Evolutionary conservation across 177 flowering plant species (phyloP), one percentile per base, ranked within the genome.

Genomic region (Vitis hybrid): DNA sequence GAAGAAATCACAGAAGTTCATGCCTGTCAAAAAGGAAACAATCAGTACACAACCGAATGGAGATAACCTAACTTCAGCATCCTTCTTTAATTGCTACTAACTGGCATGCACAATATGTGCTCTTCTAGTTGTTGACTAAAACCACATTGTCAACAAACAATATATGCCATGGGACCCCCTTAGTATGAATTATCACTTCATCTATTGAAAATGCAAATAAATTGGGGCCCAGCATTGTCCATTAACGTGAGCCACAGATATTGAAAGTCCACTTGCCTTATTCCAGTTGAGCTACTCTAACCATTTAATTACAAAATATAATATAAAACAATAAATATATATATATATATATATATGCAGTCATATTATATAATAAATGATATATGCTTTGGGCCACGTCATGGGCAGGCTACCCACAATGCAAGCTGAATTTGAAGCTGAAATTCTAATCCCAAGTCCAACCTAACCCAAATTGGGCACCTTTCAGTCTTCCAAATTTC

Each of bases 1-100:
- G 79, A 90, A 89, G 77, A 90, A 88, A 71, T 94, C 97, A 22
- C 70, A 38, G 68, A 89, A 94, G 72, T 94, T 91, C 95, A 94
- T 94, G 79, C 98, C 97, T 92, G 86, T 38, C 54, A 67, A 62
- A 65, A 66, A 68, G 11, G 38, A 31, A 70, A 38, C 18, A 72
- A 52, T 55, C 6, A 70, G 44, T 19, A 62, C 4, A 60, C 11
- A 59, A 28, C 1, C 24, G 50, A 24, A 15, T 7, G n/a, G 11
- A 4, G 15, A 17, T 18, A 24, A 44, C 22, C 24, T 11, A 47
- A 58, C 38, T 31, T 6, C 28, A 57, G 62, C 28, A 53, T 13
- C 12, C 62, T 44, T 13, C 18, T 57, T 56, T 19, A 22, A 49
- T 50, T 18, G 5, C 33, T 59, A 24, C 38, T 51, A 47, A 17